A percentile compares a stretch with the other conserved stretches of the same genome.
These are phyloP conservation scores for Vachellia pachyceras DNA, from an alignment of 306 rosid genomes.

Conservation along the genomic window DNA sequence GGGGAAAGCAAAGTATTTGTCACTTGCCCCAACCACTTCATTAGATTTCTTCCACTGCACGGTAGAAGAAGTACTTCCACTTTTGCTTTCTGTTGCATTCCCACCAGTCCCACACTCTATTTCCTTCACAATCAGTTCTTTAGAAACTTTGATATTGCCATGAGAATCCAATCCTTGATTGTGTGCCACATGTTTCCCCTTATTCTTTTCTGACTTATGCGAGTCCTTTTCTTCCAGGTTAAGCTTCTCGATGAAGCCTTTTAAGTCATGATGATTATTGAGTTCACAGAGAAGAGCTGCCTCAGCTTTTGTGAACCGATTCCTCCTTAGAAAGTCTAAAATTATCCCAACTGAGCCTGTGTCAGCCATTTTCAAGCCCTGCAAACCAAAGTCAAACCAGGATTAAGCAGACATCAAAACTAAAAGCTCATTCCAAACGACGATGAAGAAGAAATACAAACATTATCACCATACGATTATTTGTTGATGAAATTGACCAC, in stretches of 20 bases:
- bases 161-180: slow-evolving; percentile 49
- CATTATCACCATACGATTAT: slow-evolving; percentile 28
- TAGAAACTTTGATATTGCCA: slow-evolving; percentile 62
- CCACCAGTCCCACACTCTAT: slow-evolving; percentile 84
- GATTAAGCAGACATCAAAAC: slow-evolving; percentile 31
- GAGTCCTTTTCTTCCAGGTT: slow-evolving; percentile 64
- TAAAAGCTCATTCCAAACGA: slow-evolving; percentile 45
- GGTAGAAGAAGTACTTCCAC: slow-evolving; percentile 59
- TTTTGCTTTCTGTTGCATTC: slow-evolving; percentile 67
- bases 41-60: slow-evolving; percentile 65
- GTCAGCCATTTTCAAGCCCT: slow-evolving; percentile 65
- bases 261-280: slow-evolving; percentile 65
- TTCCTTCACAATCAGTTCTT: slow-evolving; percentile 91
- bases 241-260: slow-evolving; percentile 78
- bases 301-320: slow-evolving; percentile 84
- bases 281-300: slow-evolving; percentile 92
- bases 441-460: slow-evolving; percentile 2
- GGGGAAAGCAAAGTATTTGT: slow-evolving; percentile 63
- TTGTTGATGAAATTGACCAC: slow-evolving; percentile 6
- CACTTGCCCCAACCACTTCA: slow-evolving; percentile 68
- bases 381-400: slow-evolving; percentile 54
- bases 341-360: slow-evolving; percentile 79
- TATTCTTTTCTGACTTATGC: slow-evolving; percentile 53
- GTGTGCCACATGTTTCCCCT: slow-evolving; percentile 63
- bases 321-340: slow-evolving; percentile 83